Percentiles rank a stretch among this genome's conserved stretches.
These are phyloP conservation scores for Pouteria glomerata DNA, from an alignment of 148 eudicot species.

Conservation along the genomic window DNA sequence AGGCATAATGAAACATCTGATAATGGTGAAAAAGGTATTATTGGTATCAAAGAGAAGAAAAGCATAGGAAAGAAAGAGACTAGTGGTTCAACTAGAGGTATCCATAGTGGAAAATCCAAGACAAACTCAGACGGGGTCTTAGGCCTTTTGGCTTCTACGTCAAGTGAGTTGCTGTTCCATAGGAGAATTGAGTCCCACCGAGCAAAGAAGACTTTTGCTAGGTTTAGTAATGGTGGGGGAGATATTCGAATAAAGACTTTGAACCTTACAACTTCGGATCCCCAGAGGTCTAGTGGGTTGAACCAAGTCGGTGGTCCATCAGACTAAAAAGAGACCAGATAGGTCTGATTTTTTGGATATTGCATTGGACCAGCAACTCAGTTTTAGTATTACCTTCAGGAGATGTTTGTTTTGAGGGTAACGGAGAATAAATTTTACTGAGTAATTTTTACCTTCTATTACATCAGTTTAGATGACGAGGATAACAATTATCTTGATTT, in stretches of 20 bases:
- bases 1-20: too few relatives aligned
- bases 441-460: too few relatives aligned
- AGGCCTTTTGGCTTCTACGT: neutral
- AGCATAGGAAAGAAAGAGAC: too few relatives aligned
- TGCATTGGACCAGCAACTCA: constrained; percentile 48
- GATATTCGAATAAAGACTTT: constrained; percentile 53
- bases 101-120: neutral
- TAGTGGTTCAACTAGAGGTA: too few relatives aligned
- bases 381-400: constrained; percentile 40
- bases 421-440: too few relatives aligned
- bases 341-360: constrained; percentile 32
- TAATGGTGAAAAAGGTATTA: too few relatives aligned
- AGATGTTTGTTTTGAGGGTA: too few relatives aligned
- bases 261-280: constrained; percentile 35
- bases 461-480: too few relatives aligned
- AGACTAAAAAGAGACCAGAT: constrained; percentile 19
- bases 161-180: neutral
- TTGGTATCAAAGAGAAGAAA: too few relatives aligned
- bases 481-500: too few relatives aligned
- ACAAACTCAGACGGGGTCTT: neutral
- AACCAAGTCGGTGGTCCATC: neutral
- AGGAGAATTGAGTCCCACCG: constrained; percentile 49
- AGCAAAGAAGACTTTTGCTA: constrained; percentile 35
- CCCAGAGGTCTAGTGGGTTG: neutral
- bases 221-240: constrained; percentile 17